Conservation (phyloP, 768 basidiomycete genomes). For the Rickenella mellea region DNA sequence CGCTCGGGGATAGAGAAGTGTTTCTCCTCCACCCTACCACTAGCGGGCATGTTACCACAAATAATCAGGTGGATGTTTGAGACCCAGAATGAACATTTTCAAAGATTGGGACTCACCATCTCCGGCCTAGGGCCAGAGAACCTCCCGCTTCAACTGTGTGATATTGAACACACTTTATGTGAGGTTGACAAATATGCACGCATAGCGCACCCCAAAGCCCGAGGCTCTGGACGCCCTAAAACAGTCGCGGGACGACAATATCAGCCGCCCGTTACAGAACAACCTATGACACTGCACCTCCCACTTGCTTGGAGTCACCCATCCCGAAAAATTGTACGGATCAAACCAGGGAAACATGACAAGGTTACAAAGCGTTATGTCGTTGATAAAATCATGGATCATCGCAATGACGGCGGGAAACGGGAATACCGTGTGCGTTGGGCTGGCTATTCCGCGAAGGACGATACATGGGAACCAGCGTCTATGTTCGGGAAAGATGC, state of each 20-base stretch:
- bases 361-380: constrained; percentile 36
- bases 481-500: constrained; percentile 37
- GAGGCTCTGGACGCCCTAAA: constrained; percentile 29
- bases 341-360: constrained; percentile 27
- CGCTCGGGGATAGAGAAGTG: constrained; percentile 58
- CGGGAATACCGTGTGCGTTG: constrained; percentile 43
- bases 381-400: constrained; percentile 25
- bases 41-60: constrained; percentile 38
- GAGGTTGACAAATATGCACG: constrained; percentile 75
- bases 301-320: constrained; percentile 50
- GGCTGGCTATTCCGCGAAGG: constrained; percentile 40
- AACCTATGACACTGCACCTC: constrained; percentile 21
- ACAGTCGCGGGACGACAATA: constrained; percentile 33
- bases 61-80: constrained; percentile 57
- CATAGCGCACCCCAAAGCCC: constrained; percentile 35
- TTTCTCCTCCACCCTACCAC: constrained; percentile 40
- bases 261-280: constrained; percentile 17
- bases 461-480: constrained; percentile 55
- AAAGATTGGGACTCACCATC: constrained; percentile 45
- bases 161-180: constrained; percentile 73
- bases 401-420: constrained; percentile 26
- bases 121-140: constrained; percentile 37
- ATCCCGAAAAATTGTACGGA: constrained; percentile 30
- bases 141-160: constrained; percentile 33
- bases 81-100: constrained; percentile 52